Evolutionary conservation across 768 basidiomycete genomes (phyloP).

Genomic region (Fibroporia radiculosa): DNA sequence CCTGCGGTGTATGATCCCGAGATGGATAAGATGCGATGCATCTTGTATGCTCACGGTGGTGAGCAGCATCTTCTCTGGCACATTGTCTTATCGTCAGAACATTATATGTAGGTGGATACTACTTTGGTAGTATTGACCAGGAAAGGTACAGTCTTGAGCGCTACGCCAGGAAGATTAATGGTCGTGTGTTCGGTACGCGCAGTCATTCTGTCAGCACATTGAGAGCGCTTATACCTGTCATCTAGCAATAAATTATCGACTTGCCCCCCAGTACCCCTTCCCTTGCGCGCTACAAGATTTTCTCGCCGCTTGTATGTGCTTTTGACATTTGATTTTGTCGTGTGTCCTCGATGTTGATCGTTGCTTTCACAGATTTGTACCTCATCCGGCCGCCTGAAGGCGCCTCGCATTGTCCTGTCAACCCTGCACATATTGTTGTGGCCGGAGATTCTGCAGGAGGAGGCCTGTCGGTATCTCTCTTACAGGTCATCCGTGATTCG

Average conservation of each 20-base stretch:
- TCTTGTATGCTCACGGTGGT: conserved; percentile 79
- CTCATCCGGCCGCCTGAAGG: conserved; percentile 81
- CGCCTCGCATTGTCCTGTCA: conserved; percentile 69
- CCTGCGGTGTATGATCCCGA: conserved; percentile 44
- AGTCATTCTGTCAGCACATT: not conserved
- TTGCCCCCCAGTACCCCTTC: conserved; percentile 97
- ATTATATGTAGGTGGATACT: conserved; percentile 62
- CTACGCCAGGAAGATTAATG: conserved; percentile 87
- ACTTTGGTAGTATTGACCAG: conserved; percentile 75
- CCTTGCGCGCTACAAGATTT: conserved; percentile 88
- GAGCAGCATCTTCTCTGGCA: conserved; percentile 7
- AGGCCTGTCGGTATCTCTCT: conserved; percentile 71
- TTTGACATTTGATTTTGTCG: not conserved
- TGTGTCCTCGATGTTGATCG: not conserved
- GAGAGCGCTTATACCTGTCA: conserved; percentile 4
- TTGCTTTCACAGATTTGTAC: conserved; percentile 64
- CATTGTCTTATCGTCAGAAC: conserved; percentile 13
- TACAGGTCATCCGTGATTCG: conserved; percentile 82
- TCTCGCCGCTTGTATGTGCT: conserved; percentile 69
- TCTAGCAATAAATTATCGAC: conserved; percentile 68
- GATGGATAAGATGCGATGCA: conserved; percentile 81
- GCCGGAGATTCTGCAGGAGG: conserved; percentile 94
- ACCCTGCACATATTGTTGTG: conserved; percentile 75
- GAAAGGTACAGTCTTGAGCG: conserved; percentile 75
- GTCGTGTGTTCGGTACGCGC: conserved; percentile 71